These are phyloP conservation scores for Karstenula rhodostoma DNA, from an alignment of 2,329 filamentous ascomycete genomes.

Conservation along the genomic window DNA sequence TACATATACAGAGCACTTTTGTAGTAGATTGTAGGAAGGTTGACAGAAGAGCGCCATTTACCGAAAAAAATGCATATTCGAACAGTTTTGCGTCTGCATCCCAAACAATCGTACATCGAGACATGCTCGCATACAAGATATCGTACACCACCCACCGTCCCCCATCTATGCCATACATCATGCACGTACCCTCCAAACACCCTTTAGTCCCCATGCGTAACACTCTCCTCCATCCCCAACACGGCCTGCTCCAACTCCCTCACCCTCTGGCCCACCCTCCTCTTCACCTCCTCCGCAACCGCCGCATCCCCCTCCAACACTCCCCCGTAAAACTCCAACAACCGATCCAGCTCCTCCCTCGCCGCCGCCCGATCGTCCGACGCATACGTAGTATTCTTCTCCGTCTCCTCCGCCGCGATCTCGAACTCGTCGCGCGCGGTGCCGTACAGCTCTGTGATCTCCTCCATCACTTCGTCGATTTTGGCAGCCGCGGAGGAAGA, in stretches of 20 bases:
- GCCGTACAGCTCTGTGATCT: conserved; percentile 49
- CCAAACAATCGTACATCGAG: not conserved
- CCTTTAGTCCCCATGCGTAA: conserved; percentile 56
- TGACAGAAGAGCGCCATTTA: not conserved
- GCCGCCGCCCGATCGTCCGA: conserved; percentile 63
- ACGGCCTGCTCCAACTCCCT: conserved; percentile 63
- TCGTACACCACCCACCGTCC: not conserved
- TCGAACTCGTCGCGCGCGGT: conserved; percentile 57
- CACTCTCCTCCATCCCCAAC: conserved; percentile 60
- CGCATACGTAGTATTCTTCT: conserved; percentile 64
- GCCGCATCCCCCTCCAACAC: conserved; percentile 53
- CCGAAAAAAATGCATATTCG: no score
- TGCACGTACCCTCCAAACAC: not conserved
- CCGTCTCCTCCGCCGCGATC: conserved; percentile 60
- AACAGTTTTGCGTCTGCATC: not conserved
- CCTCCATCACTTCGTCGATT: conserved; percentile 44
- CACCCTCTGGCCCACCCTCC: conserved; percentile 60
- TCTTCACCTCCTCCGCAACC: conserved; percentile 60
- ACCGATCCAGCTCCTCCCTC: conserved; percentile 59
- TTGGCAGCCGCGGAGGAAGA: conserved; percentile 30
- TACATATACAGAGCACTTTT: not conserved
- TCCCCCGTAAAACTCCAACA: conserved; percentile 57
- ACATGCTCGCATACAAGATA: not conserved
- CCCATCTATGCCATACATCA: not conserved
- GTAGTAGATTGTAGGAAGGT: no score